These are phyloP conservation scores for Rosa multiflora DNA, from an alignment of 306 rosid species.

Conservation along the genomic window DNA sequence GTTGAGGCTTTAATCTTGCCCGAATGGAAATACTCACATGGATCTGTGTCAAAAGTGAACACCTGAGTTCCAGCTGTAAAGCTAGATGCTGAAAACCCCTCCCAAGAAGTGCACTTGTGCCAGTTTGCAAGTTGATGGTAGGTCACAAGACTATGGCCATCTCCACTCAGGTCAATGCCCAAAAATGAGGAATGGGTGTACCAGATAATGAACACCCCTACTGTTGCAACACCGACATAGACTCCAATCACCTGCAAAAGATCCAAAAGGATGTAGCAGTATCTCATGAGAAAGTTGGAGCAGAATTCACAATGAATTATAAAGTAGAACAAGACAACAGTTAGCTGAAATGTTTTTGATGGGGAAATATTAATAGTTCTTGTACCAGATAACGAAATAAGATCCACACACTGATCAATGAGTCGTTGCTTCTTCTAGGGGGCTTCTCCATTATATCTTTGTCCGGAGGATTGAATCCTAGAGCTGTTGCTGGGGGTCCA, in stretches of 20 bases:
- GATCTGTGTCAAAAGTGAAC: slow-evolving; percentile 48
- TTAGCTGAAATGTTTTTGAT: not conserved
- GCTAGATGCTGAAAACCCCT: slow-evolving; percentile 71
- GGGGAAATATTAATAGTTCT: not conserved
- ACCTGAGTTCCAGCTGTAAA: slow-evolving; percentile 70
- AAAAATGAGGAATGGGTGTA: slow-evolving; percentile 74
- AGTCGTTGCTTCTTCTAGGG: slow-evolving; percentile 78
- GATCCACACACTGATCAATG: slow-evolving; percentile 82
- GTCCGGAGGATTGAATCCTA: slow-evolving; percentile 96
- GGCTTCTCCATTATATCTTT: slow-evolving; percentile 87
- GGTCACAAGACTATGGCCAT: slow-evolving; percentile 82
- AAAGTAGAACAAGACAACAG: not conserved
- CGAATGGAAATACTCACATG: slow-evolving; percentile 71
- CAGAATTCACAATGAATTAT: not conserved
- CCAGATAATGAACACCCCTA: slow-evolving; percentile 88
- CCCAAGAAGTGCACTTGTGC: slow-evolving; percentile 81
- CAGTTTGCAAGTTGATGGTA: slow-evolving; percentile 90
- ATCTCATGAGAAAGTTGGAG: not conserved
- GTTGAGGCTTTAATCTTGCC: slow-evolving; percentile 93
- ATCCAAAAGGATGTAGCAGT: not conserved
- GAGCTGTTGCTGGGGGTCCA: slow-evolving; percentile 97
- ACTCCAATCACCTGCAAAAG: slow-evolving; percentile 70
- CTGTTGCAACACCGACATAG: slow-evolving; percentile 87
- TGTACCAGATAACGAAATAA: slow-evolving; percentile 88
- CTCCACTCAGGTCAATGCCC: slow-evolving; percentile 83